Base-by-base conservation (phyloP, 495 filamentous ascomycete species). In the Lophiotrema nucula region DNA sequence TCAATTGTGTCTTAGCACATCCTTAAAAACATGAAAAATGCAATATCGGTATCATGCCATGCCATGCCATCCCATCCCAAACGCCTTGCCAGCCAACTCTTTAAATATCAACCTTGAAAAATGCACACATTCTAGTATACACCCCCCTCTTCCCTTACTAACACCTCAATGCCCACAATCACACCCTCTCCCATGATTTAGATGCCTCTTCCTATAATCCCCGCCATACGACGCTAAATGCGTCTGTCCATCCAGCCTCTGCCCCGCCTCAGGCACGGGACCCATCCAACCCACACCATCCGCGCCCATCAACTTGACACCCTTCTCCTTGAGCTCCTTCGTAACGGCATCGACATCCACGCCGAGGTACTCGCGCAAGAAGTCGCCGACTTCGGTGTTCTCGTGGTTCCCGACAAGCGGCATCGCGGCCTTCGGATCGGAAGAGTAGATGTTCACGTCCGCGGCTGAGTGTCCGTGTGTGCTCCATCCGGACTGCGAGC, bases 361-460 rank as follows among this genome's bases (percentile, higher is more conserved):
- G 44, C 82, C 84, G 0, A 98, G 79, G 66, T 92, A 98, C 11
- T 83, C 76, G 16, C 81, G 74, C 19, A 98, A 73, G 70, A 95
- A 97, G 26, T 77, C 71, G 13, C 93, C 93, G 3, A 98, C 78
- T 12, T 97, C 89, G 3, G 88, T 98, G 69, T 98, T 98, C 76
- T 98, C 93, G 56, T 92, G 84, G 69, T 97, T 97, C 3, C 93
- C 93, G 1, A 79, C 66, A 16, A 97, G 71, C 23, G 63, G 64
- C 0, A 78, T 67, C 3, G 80, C 80, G 18, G 71, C 70, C 8
- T 48, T 18, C 1, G 62, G 53, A 39, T 70, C 59, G 0, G 85
- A 87, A 54, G 86, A 83, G 69, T 95, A 97, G 62, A 95, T 88
- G 69, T 97, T 95, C 47, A 97, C 91, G 69, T 97, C 91, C 12